These are phyloP conservation scores for Tolypocladium ovalisporum DNA, from an alignment of 2,329 filamentous ascomycete species.

Conservation along the genomic window DNA sequence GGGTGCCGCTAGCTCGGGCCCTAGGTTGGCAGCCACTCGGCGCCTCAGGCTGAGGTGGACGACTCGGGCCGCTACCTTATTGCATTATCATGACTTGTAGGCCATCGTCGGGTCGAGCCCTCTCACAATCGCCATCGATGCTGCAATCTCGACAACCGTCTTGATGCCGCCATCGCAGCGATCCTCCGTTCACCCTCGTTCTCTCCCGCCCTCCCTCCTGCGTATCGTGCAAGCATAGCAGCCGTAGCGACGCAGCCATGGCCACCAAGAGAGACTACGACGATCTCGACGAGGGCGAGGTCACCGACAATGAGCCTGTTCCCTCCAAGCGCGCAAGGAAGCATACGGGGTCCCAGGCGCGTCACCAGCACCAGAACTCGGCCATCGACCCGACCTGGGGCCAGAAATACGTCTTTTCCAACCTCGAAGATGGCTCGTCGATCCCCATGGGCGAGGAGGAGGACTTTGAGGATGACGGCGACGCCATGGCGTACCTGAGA, in stretches of 20 bases:
- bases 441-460: slow-evolving; percentile 43
- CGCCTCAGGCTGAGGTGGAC: neutral
- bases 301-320: slow-evolving; percentile 13
- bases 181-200: neutral
- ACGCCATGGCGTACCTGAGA: slow-evolving; percentile 59
- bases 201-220: too few species aligned
- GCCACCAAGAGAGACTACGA: slow-evolving; percentile 22
- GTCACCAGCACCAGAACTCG: slow-evolving; percentile 30
- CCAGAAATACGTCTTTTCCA: slow-evolving; percentile 61
- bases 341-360: slow-evolving; percentile 16
- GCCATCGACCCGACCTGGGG: slow-evolving; percentile 55
- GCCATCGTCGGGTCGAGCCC: neutral
- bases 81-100: too few species aligned
- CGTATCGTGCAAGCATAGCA: neutral
- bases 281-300: slow-evolving; percentile 17
- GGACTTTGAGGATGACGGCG: slow-evolving; percentile 56
- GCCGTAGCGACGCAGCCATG: slow-evolving; percentile 14
- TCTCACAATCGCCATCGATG: neutral
- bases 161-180: too few species aligned
- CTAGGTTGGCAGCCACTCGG: neutral
- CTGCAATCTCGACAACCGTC: neutral
- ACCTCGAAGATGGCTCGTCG: slow-evolving; percentile 38
- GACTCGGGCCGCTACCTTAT: too few species aligned
- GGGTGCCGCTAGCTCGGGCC: too few species aligned
- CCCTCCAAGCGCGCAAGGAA: slow-evolving; percentile 13